A percentile compares a stretch with the other conserved stretches of the same genome.
Evolutionary conservation across 1,139 yeast genomes (phyloP).

Genomic region (Taphrina confusa): DNA sequence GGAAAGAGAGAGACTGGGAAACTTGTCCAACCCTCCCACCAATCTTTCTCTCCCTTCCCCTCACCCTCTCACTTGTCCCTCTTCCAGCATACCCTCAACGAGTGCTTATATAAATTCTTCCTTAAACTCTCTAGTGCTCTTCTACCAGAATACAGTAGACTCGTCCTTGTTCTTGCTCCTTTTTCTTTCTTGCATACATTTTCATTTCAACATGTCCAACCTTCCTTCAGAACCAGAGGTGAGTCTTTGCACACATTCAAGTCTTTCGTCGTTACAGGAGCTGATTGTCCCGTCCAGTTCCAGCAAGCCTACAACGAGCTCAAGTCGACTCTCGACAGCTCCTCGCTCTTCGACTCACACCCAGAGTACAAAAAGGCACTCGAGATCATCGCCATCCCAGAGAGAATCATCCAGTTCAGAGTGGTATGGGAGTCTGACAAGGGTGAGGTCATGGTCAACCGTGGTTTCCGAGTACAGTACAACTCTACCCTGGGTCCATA

Average conservation of each 20-base stretch:
- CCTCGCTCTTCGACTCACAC: slow-evolving; percentile 81
- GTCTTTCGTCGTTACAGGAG: background rate
- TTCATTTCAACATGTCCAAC: slow-evolving; percentile 22
- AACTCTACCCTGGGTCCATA: slow-evolving; percentile 98
- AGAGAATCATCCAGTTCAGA: slow-evolving; percentile 92
- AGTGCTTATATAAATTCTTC: too few relatives aligned
- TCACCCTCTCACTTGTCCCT: slow-evolving; percentile 1
- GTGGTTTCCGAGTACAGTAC: slow-evolving; percentile 97
- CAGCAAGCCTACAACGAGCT: slow-evolving; percentile 98
- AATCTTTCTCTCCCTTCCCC: background rate
- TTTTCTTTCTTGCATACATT: background rate
- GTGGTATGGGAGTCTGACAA: slow-evolving; percentile 97
- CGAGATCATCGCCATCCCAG: slow-evolving; percentile 91
- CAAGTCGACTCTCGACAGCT: slow-evolving; percentile 81
- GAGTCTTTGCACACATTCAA: slow-evolving; percentile 2
- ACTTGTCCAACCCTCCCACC: background rate
- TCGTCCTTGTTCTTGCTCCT: too few relatives aligned
- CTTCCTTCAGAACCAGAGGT: slow-evolving; percentile 34
- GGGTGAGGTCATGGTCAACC: slow-evolving; percentile 88
- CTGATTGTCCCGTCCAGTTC: slow-evolving; percentile 55
- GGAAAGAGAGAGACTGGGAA: background rate
- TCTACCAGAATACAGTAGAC: too few relatives aligned
- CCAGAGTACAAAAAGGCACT: slow-evolving; percentile 89
- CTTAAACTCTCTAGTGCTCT: too few relatives aligned
- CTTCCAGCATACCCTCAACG: too few relatives aligned